Percentiles rank a stretch among this genome's conserved stretches.
Conservation (phyloP, 768 basidiomycete genomes). For the Mycena rebaudengoi region DNA sequence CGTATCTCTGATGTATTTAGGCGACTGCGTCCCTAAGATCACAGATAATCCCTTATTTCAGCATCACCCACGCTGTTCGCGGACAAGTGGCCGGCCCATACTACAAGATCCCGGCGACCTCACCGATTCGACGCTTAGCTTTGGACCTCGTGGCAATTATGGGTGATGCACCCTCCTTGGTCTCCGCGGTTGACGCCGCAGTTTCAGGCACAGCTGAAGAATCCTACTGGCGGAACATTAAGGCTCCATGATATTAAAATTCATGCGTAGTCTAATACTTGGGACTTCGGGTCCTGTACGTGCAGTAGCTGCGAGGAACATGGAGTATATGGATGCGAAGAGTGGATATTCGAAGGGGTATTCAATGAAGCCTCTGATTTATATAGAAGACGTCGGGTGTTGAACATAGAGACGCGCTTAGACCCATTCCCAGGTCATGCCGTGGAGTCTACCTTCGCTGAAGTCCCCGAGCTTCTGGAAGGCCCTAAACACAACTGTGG, state of each 20-base stretch:
- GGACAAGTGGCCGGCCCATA: conserved; percentile 84
- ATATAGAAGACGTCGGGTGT: no score
- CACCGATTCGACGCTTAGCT: conserved; percentile 60
- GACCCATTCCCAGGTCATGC: conserved; percentile 60
- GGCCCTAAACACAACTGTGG: conserved; percentile 38
- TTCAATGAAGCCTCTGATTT: no score
- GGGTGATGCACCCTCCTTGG: conserved; percentile 20
- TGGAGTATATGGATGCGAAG: no score
- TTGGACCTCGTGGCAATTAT: conserved; percentile 66
- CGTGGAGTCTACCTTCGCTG: conserved; percentile 58
- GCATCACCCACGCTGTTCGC: conserved; percentile 75
- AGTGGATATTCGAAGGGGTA: no score
- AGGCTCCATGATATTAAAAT: no score
- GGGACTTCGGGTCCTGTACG: no score
- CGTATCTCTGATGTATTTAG: conserved; percentile 42
- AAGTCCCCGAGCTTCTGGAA: conserved; percentile 57
- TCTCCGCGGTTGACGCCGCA: conserved; percentile 33
- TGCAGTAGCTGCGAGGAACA: no score
- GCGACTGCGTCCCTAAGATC: conserved; percentile 58
- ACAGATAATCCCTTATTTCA: conserved; percentile 83
- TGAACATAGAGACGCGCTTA: no score
- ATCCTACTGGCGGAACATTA: conserved; percentile 48
- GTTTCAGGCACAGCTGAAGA: conserved; percentile 47
- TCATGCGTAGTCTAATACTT: no score
- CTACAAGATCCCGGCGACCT: conserved; percentile 61